Conservation (phyloP, 2,329 filamentous ascomycete species). For the Venturia pyrina region DNA sequence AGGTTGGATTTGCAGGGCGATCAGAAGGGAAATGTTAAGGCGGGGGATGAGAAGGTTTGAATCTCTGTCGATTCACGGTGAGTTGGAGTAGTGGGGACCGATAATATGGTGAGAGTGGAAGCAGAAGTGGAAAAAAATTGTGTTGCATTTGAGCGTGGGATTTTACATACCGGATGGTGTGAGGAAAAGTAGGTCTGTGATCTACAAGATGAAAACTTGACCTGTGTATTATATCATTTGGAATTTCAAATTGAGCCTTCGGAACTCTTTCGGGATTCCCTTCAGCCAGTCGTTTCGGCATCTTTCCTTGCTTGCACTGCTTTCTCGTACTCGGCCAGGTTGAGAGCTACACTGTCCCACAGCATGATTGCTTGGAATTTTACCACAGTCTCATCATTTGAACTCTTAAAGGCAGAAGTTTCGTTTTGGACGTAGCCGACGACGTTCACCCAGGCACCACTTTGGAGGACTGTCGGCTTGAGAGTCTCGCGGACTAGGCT, state of each 20-base stretch:
- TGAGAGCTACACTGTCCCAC: constrained; percentile 66
- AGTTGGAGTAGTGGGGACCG: not conserved
- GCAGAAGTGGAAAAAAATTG: not conserved
- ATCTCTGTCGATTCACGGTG: not conserved
- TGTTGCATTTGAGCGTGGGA: not conserved
- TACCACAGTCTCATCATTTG: constrained; percentile 9
- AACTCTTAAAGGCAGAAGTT: not conserved
- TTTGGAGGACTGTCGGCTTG: constrained; percentile 50
- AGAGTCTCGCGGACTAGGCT: constrained; percentile 59
- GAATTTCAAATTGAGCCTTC: not conserved
- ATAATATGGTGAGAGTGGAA: not conserved
- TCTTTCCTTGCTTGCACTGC: constrained; percentile 22
- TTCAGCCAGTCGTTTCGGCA: not conserved
- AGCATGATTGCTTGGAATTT: constrained; percentile 64
- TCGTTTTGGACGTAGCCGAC: constrained; percentile 55
- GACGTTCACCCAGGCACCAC: constrained; percentile 84
- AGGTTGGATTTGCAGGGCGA: constrained; percentile 5
- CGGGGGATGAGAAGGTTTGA: not conserved
- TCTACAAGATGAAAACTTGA: not conserved
- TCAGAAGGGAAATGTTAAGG: not conserved
- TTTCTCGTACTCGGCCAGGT: constrained; percentile 61
- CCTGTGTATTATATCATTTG: not conserved
- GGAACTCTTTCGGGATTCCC: no score
- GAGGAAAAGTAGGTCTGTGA: not conserved
- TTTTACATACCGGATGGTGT: not conserved